These are phyloP conservation scores for Taphrina betulina DNA, from an alignment of 1,139 yeast genomes.

Conservation along the genomic window DNA sequence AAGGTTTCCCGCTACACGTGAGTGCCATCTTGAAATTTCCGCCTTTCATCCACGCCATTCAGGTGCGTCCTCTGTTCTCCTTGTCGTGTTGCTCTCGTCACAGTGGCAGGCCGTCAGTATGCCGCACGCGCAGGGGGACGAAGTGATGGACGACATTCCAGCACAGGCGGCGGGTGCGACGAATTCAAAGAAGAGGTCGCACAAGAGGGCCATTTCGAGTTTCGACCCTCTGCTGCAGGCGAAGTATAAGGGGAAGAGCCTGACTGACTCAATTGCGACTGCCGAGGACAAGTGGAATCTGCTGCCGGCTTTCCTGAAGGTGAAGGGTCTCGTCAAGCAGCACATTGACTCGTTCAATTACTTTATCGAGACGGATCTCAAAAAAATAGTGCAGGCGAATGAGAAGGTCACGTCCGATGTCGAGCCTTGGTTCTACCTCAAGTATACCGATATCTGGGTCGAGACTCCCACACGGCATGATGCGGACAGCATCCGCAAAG, in stretches of 20 bases:
- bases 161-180: too few relatives aligned
- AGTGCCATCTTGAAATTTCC: too few relatives aligned
- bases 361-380: slow-evolving; percentile 88
- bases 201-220: slow-evolving; percentile 1
- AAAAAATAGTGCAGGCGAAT: slow-evolving; percentile 87
- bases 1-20: too few relatives aligned
- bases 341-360: slow-evolving; percentile 95
- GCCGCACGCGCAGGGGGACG: too few relatives aligned
- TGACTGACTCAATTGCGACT: slow-evolving; percentile 84
- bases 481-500: slow-evolving; percentile 46
- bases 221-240: slow-evolving; percentile 78
- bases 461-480: slow-evolving; percentile 60
- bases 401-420: slow-evolving; percentile 88
- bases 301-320: slow-evolving; percentile 90
- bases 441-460: slow-evolving; percentile 86
- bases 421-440: slow-evolving; percentile 92
- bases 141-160: too few relatives aligned
- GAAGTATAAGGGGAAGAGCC: slow-evolving; percentile 75
- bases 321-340: slow-evolving; percentile 94
- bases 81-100: too few relatives aligned
- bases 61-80: too few relatives aligned
- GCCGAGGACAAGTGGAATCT: slow-evolving; percentile 92
- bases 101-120: too few relatives aligned
- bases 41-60: too few relatives aligned
- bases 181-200: slow-evolving; percentile 3